phyloP scores from a whole-genome alignment of 768 basidiomycete species.

The Dioszegia aurantiaca region DNA sequence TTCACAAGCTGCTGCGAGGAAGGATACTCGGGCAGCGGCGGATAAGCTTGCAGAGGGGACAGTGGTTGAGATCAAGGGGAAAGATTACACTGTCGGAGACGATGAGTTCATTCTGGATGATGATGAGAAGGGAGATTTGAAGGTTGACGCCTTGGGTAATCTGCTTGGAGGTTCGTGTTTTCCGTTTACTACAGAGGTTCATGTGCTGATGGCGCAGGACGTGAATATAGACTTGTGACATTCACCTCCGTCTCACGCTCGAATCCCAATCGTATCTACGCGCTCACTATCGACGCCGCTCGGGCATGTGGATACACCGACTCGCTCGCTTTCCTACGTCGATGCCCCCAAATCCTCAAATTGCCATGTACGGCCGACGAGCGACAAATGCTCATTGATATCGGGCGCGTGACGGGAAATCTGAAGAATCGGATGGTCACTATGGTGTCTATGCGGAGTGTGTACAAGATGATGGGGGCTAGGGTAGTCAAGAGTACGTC shows the following conservation, averaged over 20 bases:
- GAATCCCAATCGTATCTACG: constrained; percentile 78
- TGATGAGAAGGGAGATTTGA: constrained; percentile 82
- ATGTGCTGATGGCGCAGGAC: constrained; percentile 58
- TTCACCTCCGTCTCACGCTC: constrained; percentile 76
- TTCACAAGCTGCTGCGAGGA: constrained; percentile 1
- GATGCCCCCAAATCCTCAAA: constrained; percentile 85
- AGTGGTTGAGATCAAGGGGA: constrained; percentile 60
- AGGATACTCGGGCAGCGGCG: constrained; percentile 20
- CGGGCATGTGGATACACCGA: constrained; percentile 93
- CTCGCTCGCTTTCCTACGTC: constrained; percentile 95
- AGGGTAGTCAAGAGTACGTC: constrained; percentile 78
- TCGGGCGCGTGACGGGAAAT: constrained; percentile 82
- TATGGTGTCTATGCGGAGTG: constrained; percentile 84
- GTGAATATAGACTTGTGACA: constrained; percentile 82
- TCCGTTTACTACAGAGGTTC: not conserved
- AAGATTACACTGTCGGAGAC: constrained; percentile 73
- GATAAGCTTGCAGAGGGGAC: constrained; percentile 22
- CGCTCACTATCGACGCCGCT: constrained; percentile 97
- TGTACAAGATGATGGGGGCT: constrained; percentile 89
- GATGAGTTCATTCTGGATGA: constrained; percentile 84
- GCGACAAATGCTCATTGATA: constrained; percentile 85
- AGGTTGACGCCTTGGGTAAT: constrained; percentile 81
- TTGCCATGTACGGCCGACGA: constrained; percentile 83
- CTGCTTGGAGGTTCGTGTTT: constrained; percentile 73
- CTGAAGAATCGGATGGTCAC: constrained; percentile 89